Percentiles rank a stretch among this genome's conserved stretches.
These are phyloP conservation scores for Barnettozyma californica DNA, from an alignment of 805 yeast genomes.

Conservation along the genomic window DNA sequence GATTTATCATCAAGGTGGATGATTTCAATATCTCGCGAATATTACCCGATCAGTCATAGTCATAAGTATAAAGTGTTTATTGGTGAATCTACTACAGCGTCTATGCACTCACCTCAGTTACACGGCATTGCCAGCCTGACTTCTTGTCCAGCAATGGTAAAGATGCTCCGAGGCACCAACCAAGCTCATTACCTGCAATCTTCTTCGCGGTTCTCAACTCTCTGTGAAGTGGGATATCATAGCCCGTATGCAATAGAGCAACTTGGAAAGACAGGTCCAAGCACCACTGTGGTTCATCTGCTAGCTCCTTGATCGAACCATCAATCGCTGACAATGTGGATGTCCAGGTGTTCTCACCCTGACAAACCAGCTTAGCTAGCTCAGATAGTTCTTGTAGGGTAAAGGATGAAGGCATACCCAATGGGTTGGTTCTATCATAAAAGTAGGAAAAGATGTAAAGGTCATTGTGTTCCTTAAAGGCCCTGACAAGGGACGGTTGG, in stretches of 20 bases:
- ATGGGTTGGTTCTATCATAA: constrained; percentile 89
- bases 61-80: neutral
- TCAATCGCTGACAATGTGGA: constrained; percentile 58
- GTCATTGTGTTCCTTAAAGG: constrained; percentile 70
- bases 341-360: constrained; percentile 74
- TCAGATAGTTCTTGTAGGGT: constrained; percentile 80
- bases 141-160: constrained; percentile 73
- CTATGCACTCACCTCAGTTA: constrained; percentile 11
- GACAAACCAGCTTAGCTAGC: constrained; percentile 78
- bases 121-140: constrained; percentile 61
- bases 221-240: constrained; percentile 85
- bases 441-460: constrained; percentile 90
- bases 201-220: constrained; percentile 91
- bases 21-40: neutral
- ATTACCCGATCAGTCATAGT: neutral
- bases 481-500: constrained; percentile 82
- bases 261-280: constrained; percentile 86
- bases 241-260: constrained; percentile 90
- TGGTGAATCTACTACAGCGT: neutral
- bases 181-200: constrained; percentile 84
- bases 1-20: neutral
- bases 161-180: constrained; percentile 99
- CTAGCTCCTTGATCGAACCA: constrained; percentile 59
- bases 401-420: constrained; percentile 92
- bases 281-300: constrained; percentile 90